These are phyloP conservation scores for Crithidia thermophila DNA, from an alignment of 208 protist species.

Conservation along the genomic window DNA sequence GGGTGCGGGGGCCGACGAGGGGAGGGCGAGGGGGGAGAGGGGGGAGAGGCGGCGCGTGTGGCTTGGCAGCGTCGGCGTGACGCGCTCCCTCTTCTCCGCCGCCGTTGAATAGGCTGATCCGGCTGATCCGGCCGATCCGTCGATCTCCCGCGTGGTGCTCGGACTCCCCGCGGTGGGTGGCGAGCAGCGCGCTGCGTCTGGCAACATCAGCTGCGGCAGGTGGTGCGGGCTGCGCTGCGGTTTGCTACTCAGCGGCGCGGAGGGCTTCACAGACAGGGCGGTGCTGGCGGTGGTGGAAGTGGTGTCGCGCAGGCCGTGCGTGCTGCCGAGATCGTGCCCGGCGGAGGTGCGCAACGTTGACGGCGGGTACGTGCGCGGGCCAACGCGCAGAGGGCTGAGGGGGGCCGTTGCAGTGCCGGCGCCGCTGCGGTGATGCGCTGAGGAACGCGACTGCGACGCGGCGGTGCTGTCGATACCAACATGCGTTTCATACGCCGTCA, in stretches of 20 bases:
- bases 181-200: neutral
- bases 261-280: neutral
- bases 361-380: too few species aligned
- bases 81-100: neutral
- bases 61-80: neutral
- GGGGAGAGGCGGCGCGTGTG: neutral
- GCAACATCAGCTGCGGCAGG: conserved; percentile 9
- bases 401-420: too few species aligned
- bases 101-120: too few species aligned
- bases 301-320: too few species aligned
- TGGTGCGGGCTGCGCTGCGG: neutral
- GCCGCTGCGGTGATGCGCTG: too few species aligned
- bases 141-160: neutral
- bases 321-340: neutral
- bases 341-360: neutral
- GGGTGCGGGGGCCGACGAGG: neutral
- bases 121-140: neutral
- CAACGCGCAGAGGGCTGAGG: too few species aligned
- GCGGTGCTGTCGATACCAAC: too few species aligned
- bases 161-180: neutral
- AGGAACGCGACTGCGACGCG: too few species aligned
- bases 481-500: too few species aligned
- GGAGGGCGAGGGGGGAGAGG: neutral
- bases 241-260: too few species aligned
- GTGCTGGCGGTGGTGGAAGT: neutral